A percentile compares a stretch with the other conserved stretches of the same genome.
phyloP scores from a whole-genome alignment of 371 early-diverging fungal genomes.

The Agmasoma carcini region DNA sequence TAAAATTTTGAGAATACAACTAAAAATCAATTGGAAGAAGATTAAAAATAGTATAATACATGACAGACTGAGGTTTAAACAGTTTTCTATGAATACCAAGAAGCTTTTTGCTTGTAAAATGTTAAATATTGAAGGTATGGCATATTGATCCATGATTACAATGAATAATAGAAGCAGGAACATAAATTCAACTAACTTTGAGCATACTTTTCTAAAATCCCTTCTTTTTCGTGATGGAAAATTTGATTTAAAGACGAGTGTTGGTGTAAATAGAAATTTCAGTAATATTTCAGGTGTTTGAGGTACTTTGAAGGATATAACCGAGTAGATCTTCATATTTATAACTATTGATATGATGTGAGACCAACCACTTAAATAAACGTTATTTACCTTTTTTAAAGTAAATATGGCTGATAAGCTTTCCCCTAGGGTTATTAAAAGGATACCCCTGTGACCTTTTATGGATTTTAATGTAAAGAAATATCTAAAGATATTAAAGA shows the following conservation, averaged over 20 bases:
- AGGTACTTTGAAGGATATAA: neutral
- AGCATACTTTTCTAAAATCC: slow-evolving; percentile 5
- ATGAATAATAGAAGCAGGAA: slow-evolving; percentile 25
- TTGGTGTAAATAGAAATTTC: slow-evolving; percentile 35
- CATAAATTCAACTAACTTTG: neutral
- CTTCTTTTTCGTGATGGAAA: slow-evolving; percentile 1
- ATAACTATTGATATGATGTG: slow-evolving; percentile 1
- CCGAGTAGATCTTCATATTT: slow-evolving; percentile 15
- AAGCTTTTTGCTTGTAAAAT: neutral
- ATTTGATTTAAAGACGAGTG: slow-evolving; percentile 18
- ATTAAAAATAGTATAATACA: slow-evolving; percentile 58
- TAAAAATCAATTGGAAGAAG: slow-evolving; percentile 74
- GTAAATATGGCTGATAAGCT: neutral
- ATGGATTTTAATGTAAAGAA: too few species aligned
- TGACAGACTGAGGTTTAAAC: slow-evolving; percentile 26
- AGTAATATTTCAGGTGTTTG: slow-evolving; percentile 14
- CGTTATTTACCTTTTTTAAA: slow-evolving; percentile 3
- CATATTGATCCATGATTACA: slow-evolving; percentile 43
- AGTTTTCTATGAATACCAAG: slow-evolving; percentile 14
- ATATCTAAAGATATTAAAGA: too few species aligned
- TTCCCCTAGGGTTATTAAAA: neutral
- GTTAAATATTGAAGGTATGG: slow-evolving; percentile 39
- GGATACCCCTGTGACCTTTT: neutral
- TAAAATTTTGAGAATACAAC: slow-evolving; percentile 77
- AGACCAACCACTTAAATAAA: neutral